Percentiles rank a stretch among this genome's conserved stretches.
These are phyloP conservation scores for Lepidium didymum DNA, from an alignment of 345 rosid species.

Conservation along the genomic window DNA sequence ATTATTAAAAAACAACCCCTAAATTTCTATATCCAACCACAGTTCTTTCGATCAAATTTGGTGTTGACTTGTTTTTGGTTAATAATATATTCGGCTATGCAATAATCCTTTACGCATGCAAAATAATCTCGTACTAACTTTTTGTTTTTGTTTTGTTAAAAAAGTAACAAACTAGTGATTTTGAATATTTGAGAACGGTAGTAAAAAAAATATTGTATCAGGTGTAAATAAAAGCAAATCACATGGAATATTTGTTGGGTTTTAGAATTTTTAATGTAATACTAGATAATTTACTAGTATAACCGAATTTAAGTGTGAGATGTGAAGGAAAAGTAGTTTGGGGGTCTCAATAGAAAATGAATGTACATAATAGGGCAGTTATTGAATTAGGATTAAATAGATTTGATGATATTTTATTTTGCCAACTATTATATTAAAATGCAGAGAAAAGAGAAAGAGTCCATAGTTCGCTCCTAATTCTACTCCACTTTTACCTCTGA, in stretches of 20 bases:
- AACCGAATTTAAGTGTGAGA: background rate
- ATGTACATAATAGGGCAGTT: background rate
- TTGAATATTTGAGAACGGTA: background rate
- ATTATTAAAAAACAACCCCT: background rate
- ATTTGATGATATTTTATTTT: background rate
- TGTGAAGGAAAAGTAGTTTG: background rate
- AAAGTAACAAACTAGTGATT: background rate
- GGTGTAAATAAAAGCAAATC: background rate
- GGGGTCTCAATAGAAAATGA: constrained; percentile 12
- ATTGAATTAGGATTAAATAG: background rate
- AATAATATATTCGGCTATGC: background rate
- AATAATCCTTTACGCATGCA: background rate
- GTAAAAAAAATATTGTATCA: background rate
- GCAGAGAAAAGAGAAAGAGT: background rate
- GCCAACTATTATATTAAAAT: background rate
- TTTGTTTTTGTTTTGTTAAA: background rate
- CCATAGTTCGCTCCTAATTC: constrained; percentile 11
- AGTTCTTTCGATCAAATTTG: background rate
- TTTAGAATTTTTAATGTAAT: background rate
- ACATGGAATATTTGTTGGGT: background rate
- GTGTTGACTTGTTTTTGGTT: background rate
- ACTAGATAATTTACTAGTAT: background rate
- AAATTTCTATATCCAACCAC: background rate
- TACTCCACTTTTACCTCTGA: constrained; percentile 16
- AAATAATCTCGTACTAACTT: background rate